phyloP scores from a whole-genome alignment of 1,284 basidiomycete species.

The Vanrija sp. region DNA sequence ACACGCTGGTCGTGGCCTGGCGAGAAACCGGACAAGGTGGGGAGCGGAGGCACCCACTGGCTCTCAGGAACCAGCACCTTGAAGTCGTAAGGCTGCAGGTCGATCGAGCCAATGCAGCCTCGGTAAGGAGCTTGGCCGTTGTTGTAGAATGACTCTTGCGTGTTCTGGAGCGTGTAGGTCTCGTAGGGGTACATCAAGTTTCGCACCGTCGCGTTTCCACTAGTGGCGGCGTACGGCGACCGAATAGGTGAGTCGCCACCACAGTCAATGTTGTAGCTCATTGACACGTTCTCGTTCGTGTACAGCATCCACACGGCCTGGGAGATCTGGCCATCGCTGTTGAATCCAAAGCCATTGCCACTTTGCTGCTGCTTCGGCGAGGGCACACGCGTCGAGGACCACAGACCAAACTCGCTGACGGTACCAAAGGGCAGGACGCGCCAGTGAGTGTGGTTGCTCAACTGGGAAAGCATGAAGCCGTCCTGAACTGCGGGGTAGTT shows the following conservation, averaged over 20 bases:
- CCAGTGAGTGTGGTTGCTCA: slow-evolving; percentile 77
- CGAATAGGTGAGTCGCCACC: slow-evolving; percentile 62
- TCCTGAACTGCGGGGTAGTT: slow-evolving; percentile 73
- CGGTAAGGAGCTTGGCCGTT: slow-evolving; percentile 61
- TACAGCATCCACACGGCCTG: slow-evolving; percentile 75
- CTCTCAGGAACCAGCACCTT: slow-evolving; percentile 68
- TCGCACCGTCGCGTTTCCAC: slow-evolving; percentile 53
- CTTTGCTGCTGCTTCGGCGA: slow-evolving; percentile 57
- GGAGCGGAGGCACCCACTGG: slow-evolving; percentile 66
- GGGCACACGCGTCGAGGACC: slow-evolving; percentile 68
- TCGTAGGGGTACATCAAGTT: slow-evolving; percentile 84
- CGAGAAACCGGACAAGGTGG: slow-evolving; percentile 69
- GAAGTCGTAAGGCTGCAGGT: slow-evolving; percentile 70
- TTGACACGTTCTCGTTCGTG: slow-evolving; percentile 74
- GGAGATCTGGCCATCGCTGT: slow-evolving; percentile 49
- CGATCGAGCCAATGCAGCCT: slow-evolving; percentile 66
- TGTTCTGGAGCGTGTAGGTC: slow-evolving; percentile 62
- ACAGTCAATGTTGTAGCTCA: slow-evolving; percentile 63
- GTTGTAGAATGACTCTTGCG: slow-evolving; percentile 61
- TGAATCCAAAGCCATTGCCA: slow-evolving; percentile 22
- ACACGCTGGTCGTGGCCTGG: slow-evolving; percentile 82
- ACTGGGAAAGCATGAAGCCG: slow-evolving; percentile 71
- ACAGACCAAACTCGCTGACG: slow-evolving; percentile 76
- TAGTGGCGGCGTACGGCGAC: slow-evolving; percentile 57
- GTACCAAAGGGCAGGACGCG: slow-evolving; percentile 78